Percentiles rank a stretch among this genome's conserved stretches.
Evolutionary conservation across 106 monocot genomes (phyloP).

Genomic region (Posidonia australis): DNA sequence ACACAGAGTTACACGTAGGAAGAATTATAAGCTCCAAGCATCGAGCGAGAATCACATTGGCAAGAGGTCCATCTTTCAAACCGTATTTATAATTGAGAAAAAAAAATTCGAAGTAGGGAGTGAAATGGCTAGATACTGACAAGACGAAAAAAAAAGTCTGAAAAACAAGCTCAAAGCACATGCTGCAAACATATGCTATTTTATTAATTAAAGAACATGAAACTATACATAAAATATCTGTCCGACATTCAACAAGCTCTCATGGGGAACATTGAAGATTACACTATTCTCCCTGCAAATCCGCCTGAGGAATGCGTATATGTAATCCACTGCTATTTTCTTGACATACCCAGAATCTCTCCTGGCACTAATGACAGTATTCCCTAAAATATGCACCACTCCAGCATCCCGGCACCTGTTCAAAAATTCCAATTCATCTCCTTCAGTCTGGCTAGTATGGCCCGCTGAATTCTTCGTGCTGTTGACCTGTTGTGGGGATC

Average conservation of each 20-base stretch:
- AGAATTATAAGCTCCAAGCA: too few species aligned
- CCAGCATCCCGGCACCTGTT: constrained; percentile 63
- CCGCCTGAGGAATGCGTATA: constrained; percentile 76
- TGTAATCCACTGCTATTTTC: constrained; percentile 54
- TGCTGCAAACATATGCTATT: too few species aligned
- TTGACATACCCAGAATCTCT: constrained; percentile 49
- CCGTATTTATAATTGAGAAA: too few species aligned
- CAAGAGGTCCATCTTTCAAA: too few species aligned
- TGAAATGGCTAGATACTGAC: too few species aligned
- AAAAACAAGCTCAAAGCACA: too few species aligned
- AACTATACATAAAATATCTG: constrained; percentile 77
- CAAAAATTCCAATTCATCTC: constrained; percentile 68
- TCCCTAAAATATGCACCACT: constrained; percentile 85
- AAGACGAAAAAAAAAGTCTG: too few species aligned
- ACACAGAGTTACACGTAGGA: too few species aligned
- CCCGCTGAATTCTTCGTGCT: constrained; percentile 10
- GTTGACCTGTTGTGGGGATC: background rate
- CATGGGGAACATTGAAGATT: constrained; percentile 79
- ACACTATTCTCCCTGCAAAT: constrained; percentile 89
- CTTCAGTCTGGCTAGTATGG: constrained; percentile 16
- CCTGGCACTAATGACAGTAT: constrained; percentile 59
- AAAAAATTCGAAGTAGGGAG: too few species aligned
- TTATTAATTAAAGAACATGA: too few species aligned
- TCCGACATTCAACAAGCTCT: constrained; percentile 78
- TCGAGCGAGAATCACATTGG: too few species aligned